Percentiles rank a stretch among this genome's conserved stretches.
phyloP scores from a whole-genome alignment of 2,329 filamentous ascomycete genomes.

The Fusarium irregulare region DNA sequence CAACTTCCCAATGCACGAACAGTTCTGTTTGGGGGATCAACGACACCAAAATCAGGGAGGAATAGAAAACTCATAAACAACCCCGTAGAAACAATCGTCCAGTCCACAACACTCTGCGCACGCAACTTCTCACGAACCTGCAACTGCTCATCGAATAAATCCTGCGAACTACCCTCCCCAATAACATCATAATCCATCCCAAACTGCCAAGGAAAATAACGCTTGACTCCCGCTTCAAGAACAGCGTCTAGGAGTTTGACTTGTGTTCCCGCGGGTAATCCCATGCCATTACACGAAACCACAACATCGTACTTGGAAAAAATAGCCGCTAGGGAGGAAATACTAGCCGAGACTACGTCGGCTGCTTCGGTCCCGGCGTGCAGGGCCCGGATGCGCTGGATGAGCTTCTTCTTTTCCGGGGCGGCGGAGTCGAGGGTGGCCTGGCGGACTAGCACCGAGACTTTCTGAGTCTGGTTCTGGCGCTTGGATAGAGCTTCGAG shows the following conservation, averaged over 20 bases:
- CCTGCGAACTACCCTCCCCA: conserved; percentile 67
- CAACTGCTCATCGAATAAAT: conserved; percentile 76
- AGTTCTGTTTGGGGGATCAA: conserved; percentile 58
- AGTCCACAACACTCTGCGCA: conserved; percentile 60
- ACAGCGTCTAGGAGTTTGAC: conserved; percentile 67
- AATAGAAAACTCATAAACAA: conserved; percentile 79
- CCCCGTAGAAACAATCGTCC: conserved; percentile 75
- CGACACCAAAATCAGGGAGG: conserved; percentile 69
- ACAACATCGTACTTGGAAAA: conserved; percentile 64
- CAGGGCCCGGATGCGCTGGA: conserved; percentile 51
- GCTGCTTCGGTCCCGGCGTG: conserved; percentile 57
- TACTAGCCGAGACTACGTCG: conserved; percentile 56
- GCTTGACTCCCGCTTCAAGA: conserved; percentile 59
- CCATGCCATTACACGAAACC: conserved; percentile 72
- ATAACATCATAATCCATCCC: conserved; percentile 77
- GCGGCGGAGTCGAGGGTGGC: conserved; percentile 56
- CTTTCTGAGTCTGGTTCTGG: conserved; percentile 14
- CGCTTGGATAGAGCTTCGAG: conserved; percentile 60
- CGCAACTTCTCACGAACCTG: conserved; percentile 66
- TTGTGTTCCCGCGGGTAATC: conserved; percentile 65
- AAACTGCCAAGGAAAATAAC: conserved; percentile 79
- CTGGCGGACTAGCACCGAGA: conserved; percentile 67
- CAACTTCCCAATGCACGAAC: conserved; percentile 69
- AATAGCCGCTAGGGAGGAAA: conserved; percentile 53
- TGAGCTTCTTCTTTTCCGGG: conserved; percentile 51